Evolutionary conservation across 1,139 yeast genomes (phyloP).

Genomic region (Pichia sp.): DNA sequence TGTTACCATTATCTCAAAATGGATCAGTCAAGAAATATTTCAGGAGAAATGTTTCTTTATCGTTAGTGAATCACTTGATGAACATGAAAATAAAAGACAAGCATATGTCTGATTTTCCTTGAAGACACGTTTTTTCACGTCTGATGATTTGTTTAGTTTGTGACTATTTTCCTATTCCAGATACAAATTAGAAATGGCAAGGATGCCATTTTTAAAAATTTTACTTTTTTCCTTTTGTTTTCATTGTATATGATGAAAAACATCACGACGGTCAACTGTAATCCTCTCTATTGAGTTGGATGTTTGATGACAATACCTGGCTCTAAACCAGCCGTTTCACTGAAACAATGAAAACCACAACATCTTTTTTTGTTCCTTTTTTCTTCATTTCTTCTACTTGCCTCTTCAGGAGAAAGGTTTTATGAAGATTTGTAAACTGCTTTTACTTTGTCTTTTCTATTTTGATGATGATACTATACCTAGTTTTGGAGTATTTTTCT

Average conservation of each 20-base stretch:
- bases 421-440: background rate
- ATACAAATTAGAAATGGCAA: background rate
- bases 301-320: conserved; percentile 88
- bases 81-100: conserved; percentile 67
- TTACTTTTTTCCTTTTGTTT: background rate
- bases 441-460: conserved; percentile 6
- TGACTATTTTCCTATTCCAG: background rate
- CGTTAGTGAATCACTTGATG: conserved; percentile 17
- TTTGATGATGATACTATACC: conserved; percentile 21
- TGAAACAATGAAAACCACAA: conserved; percentile 15
- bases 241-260: conserved; percentile 81
- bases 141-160: conserved; percentile 45
- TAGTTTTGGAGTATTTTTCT: conserved; percentile 19
- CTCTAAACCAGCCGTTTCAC: conserved; percentile 82
- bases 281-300: conserved; percentile 65
- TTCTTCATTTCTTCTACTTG: background rate
- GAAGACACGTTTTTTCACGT: conserved; percentile 61
- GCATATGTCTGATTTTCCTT: conserved; percentile 93
- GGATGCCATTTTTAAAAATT: conserved; percentile 4
- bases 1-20: background rate
- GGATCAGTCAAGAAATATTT: conserved; percentile 10
- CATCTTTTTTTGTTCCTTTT: background rate
- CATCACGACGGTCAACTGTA: conserved; percentile 99
- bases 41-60: conserved; percentile 15
- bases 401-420: conserved; percentile 7